phyloP scores from a whole-genome alignment of 2,329 filamentous ascomycete species.

The Aspergillus vadensis region DNA sequence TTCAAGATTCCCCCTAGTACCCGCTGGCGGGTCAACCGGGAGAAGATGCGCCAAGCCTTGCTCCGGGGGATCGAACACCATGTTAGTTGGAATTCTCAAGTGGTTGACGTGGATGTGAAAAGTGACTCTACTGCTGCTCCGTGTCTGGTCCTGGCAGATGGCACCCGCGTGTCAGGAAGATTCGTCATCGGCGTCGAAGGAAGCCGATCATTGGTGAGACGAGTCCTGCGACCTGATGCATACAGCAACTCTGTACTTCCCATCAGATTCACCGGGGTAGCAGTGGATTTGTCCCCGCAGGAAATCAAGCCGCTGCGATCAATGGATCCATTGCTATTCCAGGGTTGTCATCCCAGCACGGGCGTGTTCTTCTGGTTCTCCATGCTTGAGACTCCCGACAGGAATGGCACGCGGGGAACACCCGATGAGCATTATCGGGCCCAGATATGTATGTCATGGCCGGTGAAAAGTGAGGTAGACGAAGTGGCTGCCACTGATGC shows the following conservation, averaged over 20 bases:
- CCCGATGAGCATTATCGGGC: slow-evolving; percentile 41
- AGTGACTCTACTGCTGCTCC: background rate
- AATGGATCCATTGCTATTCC: slow-evolving; percentile 47
- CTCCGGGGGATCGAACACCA: slow-evolving; percentile 24
- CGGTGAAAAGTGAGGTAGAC: slow-evolving; percentile 34
- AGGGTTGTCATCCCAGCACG: slow-evolving; percentile 28
- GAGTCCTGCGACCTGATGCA: slow-evolving; percentile 25
- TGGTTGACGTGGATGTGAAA: slow-evolving; percentile 15
- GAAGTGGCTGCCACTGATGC: slow-evolving; percentile 37
- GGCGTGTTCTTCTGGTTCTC: slow-evolving; percentile 33
- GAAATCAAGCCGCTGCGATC: slow-evolving; percentile 61
- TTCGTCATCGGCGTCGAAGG: slow-evolving; percentile 27
- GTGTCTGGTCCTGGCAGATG: slow-evolving; percentile 15
- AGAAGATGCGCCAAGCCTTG: slow-evolving; percentile 25
- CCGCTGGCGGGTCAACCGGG: slow-evolving; percentile 31
- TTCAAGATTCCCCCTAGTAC: slow-evolving; percentile 33
- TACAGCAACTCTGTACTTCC: slow-evolving; percentile 24
- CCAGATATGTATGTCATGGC: slow-evolving; percentile 54
- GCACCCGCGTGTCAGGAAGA: slow-evolving; percentile 12
- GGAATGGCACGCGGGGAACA: slow-evolving; percentile 39
- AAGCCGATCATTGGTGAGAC: slow-evolving; percentile 26
- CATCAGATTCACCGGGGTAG: slow-evolving; percentile 29
- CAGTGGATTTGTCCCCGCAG: slow-evolving; percentile 48
- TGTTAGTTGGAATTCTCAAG: slow-evolving; percentile 24
- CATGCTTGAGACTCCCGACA: slow-evolving; percentile 46